Conservation (phyloP, 768 basidiomycete genomes). For the Kwoniella mangroviensis region DNA sequence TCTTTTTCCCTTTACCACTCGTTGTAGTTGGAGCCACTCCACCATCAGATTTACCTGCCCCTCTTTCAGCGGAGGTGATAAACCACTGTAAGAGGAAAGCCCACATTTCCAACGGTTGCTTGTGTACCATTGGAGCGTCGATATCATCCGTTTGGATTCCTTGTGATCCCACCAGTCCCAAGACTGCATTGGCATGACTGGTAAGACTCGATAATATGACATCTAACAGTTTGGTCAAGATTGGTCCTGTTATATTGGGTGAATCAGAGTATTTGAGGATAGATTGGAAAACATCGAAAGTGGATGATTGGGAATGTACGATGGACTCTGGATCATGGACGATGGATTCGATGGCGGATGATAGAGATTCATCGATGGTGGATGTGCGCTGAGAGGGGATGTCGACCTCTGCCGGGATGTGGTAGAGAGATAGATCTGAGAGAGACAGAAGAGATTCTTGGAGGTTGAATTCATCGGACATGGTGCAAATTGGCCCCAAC, state of each 20-base stretch:
- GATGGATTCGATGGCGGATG: constrained; percentile 80
- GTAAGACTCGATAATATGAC: constrained; percentile 69
- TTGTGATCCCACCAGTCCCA: constrained; percentile 32
- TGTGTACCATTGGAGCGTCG: constrained; percentile 62
- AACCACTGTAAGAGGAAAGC: constrained; percentile 94
- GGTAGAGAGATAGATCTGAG: constrained; percentile 67
- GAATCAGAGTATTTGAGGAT: constrained; percentile 67
- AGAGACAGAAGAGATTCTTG: constrained; percentile 76
- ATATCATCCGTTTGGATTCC: constrained; percentile 43
- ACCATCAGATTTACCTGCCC: constrained; percentile 63
- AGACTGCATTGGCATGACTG: constrained; percentile 37
- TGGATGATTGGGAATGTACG: constrained; percentile 62
- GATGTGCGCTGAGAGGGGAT: constrained; percentile 62
- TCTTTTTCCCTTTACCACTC: constrained; percentile 54
- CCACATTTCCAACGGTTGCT: constrained; percentile 81
- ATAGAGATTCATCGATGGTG: constrained; percentile 54
- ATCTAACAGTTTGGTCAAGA: constrained; percentile 86
- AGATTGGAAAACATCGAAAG: constrained; percentile 81
- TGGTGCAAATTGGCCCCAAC: constrained; percentile 14
- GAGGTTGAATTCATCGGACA: constrained; percentile 67
- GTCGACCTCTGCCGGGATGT: constrained; percentile 73
- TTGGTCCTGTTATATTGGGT: constrained; percentile 57
- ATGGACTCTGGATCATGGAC: constrained; percentile 77
- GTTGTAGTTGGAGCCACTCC: constrained; percentile 49
- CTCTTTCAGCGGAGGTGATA: constrained; percentile 76